A percentile compares a stretch with the other conserved stretches of the same genome.
Evolutionary conservation across 441 rosid genomes (phyloP).

Genomic region (Erodium trifolium): DNA sequence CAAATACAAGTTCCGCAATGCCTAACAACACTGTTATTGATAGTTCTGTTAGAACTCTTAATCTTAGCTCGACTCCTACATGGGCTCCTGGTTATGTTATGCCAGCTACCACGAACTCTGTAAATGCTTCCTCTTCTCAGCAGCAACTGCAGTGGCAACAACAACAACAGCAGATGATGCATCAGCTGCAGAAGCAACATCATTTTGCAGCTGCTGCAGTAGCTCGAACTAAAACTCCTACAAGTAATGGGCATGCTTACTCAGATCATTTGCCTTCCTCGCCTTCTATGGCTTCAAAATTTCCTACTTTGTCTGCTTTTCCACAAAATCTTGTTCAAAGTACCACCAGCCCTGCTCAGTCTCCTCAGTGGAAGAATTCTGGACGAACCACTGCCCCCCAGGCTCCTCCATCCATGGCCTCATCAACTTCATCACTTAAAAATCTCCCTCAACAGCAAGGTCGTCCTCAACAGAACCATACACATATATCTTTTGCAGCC

Average conservation of each 20-base stretch:
- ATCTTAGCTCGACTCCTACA: conserved; percentile 47
- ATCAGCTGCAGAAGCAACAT: conserved; percentile 63
- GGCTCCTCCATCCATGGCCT: conserved; percentile 44
- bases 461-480: conserved; percentile 53
- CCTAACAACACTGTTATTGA: conserved; percentile 62
- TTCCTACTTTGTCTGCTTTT: conserved; percentile 46
- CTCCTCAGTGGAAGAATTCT: conserved; percentile 85
- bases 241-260: conserved; percentile 56
- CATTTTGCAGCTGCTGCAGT: conserved; percentile 51
- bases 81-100: conserved; percentile 42
- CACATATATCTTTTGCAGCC: conserved; percentile 76
- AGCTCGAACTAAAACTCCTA: conserved; percentile 54
- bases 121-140: conserved; percentile 32
- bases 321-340: conserved; percentile 72
- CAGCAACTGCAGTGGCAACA: conserved; percentile 48
- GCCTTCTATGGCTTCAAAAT: conserved; percentile 43
- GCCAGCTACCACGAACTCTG: conserved; percentile 30
- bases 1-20: conserved; percentile 43
- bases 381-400: conserved; percentile 45
- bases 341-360: conserved; percentile 47
- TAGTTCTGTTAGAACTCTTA: conserved; percentile 57
- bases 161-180: conserved; percentile 37
- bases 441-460: conserved; percentile 60
- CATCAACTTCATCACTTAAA: conserved; percentile 49
- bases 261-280: conserved; percentile 54